Evolutionary conservation across 176 grass and related monocot genomes (phyloP), one percentile per base, ranked within the genome.

Genomic region (Carex parvula): DNA sequence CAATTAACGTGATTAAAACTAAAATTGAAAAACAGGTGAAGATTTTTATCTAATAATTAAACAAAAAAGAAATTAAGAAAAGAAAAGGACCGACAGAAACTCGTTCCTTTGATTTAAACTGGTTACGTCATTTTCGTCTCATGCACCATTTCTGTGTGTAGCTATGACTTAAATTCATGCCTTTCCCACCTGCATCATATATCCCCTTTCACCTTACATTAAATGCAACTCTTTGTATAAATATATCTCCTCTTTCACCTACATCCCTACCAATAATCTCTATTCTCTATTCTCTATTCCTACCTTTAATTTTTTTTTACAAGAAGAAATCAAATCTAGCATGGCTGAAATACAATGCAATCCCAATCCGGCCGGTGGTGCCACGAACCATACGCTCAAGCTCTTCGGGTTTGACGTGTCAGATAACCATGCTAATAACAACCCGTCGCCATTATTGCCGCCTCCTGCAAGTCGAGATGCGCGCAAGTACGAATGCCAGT

Each of bases 401-500:
- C 70, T 88, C 24, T 90, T 93, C 11, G 91, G 91, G 0, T 88
- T 87, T 35, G 80, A 87, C 14, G 59, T 91, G 12, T 70, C 64
- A 12, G 72, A 62, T 64, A 39, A 44, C 75, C 15, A 16, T 35
- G n/a, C 6, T 1, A 39, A 13, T 71, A 58, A 33, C 2, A 58
- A 33, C 2, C 65, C 15, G 0, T 72, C 37, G 15, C 21, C 66
- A 56, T 55, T 55, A 56, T 35, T 55, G 4, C 15, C 63, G 10
- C 32, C 24, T 33, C 6, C 79, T 0, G 2, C 18, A 4, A 65
- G 67, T 41, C 70, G 81, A 42, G 86, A 81, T 32, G 81, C 35
- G 39, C 37, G 74, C 16, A 84, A 81, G 84, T 93, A 85, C 54
- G 87, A 93, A 85, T 93, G 91, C 81, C 91, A 90, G 78, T 93